These are phyloP conservation scores for Delonix regia DNA, from an alignment of 306 rosid genomes.

Conservation along the genomic window DNA sequence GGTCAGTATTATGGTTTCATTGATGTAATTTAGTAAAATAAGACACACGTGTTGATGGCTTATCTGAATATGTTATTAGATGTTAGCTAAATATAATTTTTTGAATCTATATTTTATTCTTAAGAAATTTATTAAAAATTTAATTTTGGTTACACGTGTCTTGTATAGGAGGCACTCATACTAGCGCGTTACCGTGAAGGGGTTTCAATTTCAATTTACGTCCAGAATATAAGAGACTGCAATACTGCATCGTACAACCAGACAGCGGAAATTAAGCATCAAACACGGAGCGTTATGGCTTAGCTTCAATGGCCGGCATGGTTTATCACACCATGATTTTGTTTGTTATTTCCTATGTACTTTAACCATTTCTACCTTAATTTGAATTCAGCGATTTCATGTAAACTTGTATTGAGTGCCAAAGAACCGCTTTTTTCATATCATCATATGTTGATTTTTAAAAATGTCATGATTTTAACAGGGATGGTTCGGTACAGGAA, in stretches of 20 bases:
- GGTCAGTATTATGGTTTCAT: too few relatives aligned
- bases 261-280: background rate
- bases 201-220: background rate
- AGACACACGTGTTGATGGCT: too few relatives aligned
- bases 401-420: too few relatives aligned
- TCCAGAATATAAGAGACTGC: background rate
- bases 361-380: background rate
- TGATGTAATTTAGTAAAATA: too few relatives aligned
- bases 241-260: background rate
- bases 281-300: background rate
- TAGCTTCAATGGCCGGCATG: background rate
- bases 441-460: too few relatives aligned
- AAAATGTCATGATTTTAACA: too few relatives aligned
- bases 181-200: conserved; percentile 17
- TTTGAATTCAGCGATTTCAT: background rate
- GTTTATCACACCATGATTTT: background rate
- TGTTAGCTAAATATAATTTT: too few relatives aligned
- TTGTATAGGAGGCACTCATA: background rate
- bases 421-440: too few relatives aligned
- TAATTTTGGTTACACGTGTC: background rate
- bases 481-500: too few relatives aligned
- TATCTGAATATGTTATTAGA: too few relatives aligned
- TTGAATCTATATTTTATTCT: too few relatives aligned
- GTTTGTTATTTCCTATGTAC: background rate
- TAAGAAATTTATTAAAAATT: too few relatives aligned